Evolutionary conservation across 129 eudicot species (phyloP), one percentile per base, ranked within the genome.

Genomic region (Silybum marianum): DNA sequence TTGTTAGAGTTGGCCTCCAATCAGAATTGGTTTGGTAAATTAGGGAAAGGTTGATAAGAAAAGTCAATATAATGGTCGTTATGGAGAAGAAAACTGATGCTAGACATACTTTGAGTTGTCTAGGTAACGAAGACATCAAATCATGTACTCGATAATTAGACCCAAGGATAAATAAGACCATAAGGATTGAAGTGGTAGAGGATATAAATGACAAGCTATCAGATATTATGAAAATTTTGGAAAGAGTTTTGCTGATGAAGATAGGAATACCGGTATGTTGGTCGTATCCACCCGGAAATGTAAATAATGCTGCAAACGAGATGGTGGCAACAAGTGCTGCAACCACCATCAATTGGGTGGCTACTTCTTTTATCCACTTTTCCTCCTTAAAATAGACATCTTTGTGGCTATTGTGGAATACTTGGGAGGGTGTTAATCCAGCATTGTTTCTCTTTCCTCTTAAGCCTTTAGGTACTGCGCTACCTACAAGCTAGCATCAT

Each of bases 251-350:
- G 24, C 7, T 48, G 16, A 1, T n/a, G n/a, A 71, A 63, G 1
- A 30, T 14, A 16, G 84, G 72, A 8, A 67, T 40, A 0, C 84
- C 78, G 9, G 34, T 71, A 3, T 73, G 25, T 24, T 28, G 13
- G 13, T 30, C 9, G 13, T 30, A 70, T 0, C 84, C 84, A 18
- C 84, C 84, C 0, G 83, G 77, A 25, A 79, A 60, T 8, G 76
- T 79, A 39, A 48, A 9, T 3, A 26, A 42, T 3, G 71, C 54
- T 69, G 83, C 68, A 28, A 79, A 79, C 7, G 75, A 75, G 19
- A 79, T 71, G 9, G 83, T 79, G 12, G 76, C 62, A 14, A 72
- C 38, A 32, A 72, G 60, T 19, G 76, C 51, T 5, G 76, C 26
- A 13, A 71, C 75, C n/a, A 79, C 58, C 67, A 71, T 69, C 34